Evolutionary conservation across 345 rosid species (phyloP), one percentile per base, ranked within the genome.

Genomic region (Alliaria petiolata): DNA sequence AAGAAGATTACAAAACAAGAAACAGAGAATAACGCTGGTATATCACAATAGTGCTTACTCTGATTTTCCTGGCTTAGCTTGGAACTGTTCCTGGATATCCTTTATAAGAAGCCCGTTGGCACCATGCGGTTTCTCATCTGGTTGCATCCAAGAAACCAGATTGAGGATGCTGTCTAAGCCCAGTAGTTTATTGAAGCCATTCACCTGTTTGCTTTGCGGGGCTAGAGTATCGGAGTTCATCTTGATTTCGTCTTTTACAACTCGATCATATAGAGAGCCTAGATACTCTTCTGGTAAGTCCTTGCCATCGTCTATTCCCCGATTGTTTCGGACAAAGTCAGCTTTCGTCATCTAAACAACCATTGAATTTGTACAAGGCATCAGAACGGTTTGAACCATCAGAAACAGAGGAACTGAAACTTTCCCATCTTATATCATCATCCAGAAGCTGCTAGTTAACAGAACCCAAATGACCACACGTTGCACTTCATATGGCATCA

Each of bases 241-340:
- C 83, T 92, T 91, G 57, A 90, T 95, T 82, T 95, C 97, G 49
- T 95, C 83, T 84, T 84, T 90, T 36, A 89, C 93, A 62, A 92
- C 88, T 65, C 91, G 85, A 80, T 95, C 96, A 85, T 92, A 95
- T 6, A 92, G 69, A 71, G 89, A 71, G 20, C 98, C 85, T 39
- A 92, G 83, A 76, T 85, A 95, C 44, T 88, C 93, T 82, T 92
- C 99, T 58, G 98, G 84, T 67, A 95, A 81, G 78, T 95, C 99
- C 80, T 92, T 92, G 42, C 99, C 99, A 67, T 87, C 91, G 74
- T 95, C 92, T 81, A 95, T 95, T 69, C 98, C 99, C 40, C 95
- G 81, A 66, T 90, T 92, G 80, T 95, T 92, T 46, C 92, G 82
- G 14, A 89, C 68, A 70, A 95, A 92, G 79, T 95, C 98, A 44